Evolutionary conservation across 495 filamentous ascomycete genomes (phyloP), one percentile per base, ranked within the genome.

Genomic region (Hyaloscypha finlandica): DNA sequence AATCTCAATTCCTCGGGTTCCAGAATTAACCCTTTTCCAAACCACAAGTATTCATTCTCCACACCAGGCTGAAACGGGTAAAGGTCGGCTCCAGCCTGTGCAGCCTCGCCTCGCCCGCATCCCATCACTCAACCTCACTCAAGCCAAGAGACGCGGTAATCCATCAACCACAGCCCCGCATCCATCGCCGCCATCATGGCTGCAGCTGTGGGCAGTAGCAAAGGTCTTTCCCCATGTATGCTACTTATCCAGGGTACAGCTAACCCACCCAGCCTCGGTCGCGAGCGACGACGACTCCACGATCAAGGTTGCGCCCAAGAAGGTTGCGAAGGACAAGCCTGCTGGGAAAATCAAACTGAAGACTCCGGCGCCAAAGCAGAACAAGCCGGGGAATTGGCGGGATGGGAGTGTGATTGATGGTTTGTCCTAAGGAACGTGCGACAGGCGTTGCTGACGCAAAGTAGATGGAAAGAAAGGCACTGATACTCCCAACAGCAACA

Each of bases 311-410:
- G 81, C 83, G 39, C 84, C 86, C 6, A 91, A 92, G 74, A 90
- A 92, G 77, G 82, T 82, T n/a, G n/a, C 68, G 57, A 79, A 80
- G 53, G 70, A 71, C 48, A 70, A 70, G 29, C 14, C 25, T 9
- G 88, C 81, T 64, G 84, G 84, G 25, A 83, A 84, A 65, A 83
- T 91, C 71, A 92, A 90, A 75, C 77, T 92, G 51, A 92, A 90
- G 80, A 90, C 89, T 77, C 70, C 77, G 14, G 69, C 82, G 11
- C 81, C 82, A 14, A 92, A 88, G 73, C 80, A 84, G 22, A 80
- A 77, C 29, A 84, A 85, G 67, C 78, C 81, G 31, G 84, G 84
- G 16, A 85, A 84, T 60, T 85, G 83, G 84, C 81, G 80, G 70
- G 83, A 85, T 61, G 79, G 79, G 22, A 77, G 68, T 55, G 70